Percentiles rank a stretch among this genome's conserved stretches.
These are phyloP conservation scores for Cenchrus fungigraminus DNA, from an alignment of 176 grass and related monocot species.

Conservation along the genomic window DNA sequence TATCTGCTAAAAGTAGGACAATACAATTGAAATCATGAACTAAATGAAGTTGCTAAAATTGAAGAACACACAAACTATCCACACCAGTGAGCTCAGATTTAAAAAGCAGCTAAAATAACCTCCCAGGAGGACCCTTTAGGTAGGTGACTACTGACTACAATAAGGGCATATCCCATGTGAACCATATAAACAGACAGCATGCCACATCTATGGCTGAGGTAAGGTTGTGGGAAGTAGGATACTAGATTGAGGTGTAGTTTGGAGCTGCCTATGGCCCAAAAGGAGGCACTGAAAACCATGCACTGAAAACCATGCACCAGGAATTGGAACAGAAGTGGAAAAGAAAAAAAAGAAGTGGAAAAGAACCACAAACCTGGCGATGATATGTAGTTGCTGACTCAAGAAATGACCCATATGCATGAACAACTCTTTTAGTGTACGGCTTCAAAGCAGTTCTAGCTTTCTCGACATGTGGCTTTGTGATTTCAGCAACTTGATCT, in stretches of 20 bases:
- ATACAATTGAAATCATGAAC: neutral
- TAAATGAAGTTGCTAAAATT: neutral
- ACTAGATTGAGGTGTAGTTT: conserved; percentile 14
- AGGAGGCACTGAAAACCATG: neutral
- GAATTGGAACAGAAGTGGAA: neutral
- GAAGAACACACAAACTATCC: neutral
- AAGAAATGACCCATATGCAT: conserved; percentile 76
- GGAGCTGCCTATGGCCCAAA: conserved; percentile 2
- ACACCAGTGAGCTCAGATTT: neutral
- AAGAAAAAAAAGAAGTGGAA: conserved; percentile 16
- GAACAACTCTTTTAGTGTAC: conserved; percentile 71
- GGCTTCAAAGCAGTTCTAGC: conserved; percentile 66
- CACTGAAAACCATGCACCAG: neutral
- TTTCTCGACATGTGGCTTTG: conserved; percentile 89
- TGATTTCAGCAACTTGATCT: conserved; percentile 85
- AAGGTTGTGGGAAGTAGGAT: neutral
- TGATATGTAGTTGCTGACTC: conserved; percentile 88
- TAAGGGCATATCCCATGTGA: neutral
- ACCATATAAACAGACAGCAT: neutral
- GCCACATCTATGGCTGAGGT: neutral
- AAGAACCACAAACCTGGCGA: conserved; percentile 68
- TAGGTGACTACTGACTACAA: neutral
- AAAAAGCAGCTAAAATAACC: conserved; percentile 14
- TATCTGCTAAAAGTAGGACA: neutral
- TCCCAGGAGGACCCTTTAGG: neutral